Conservation (phyloP, 768 basidiomycete species). For the Rhodotorula graminis region DNA sequence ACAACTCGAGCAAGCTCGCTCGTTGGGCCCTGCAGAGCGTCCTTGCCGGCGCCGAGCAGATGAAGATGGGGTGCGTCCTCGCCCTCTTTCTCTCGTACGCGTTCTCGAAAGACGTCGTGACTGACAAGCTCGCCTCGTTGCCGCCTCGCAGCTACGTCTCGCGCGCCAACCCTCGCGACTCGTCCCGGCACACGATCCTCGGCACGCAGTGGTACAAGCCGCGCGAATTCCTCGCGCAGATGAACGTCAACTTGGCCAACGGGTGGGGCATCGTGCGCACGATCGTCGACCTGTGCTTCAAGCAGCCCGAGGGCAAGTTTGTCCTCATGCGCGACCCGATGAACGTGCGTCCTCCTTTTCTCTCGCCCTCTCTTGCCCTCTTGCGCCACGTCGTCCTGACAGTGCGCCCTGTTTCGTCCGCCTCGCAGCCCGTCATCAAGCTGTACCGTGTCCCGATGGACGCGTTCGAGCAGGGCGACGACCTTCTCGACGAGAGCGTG, state of each 20-base stretch:
- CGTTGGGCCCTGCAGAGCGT: constrained; percentile 96
- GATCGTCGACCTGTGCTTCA: constrained; percentile 87
- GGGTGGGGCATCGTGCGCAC: constrained; percentile 99
- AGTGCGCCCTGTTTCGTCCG: no score
- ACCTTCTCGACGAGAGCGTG: constrained; percentile 42
- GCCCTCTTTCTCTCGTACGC: not conserved
- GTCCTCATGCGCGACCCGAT: constrained; percentile 96
- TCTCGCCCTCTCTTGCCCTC: no score
- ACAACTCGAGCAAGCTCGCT: constrained; percentile 94
- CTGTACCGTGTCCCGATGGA: constrained; percentile 85
- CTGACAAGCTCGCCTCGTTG: not conserved
- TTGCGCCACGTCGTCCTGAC: not conserved
- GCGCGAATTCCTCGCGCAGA: constrained; percentile 84
- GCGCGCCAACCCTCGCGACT: constrained; percentile 86
- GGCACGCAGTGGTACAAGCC: constrained; percentile 93
- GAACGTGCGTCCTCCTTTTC: constrained; percentile 47
- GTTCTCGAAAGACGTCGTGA: not conserved
- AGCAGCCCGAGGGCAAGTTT: constrained; percentile 97
- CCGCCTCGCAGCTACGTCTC: constrained; percentile 77
- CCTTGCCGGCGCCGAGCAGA: constrained; percentile 85
- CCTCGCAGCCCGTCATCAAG: constrained; percentile 78
- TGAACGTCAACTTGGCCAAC: constrained; percentile 89
- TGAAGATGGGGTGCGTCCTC: constrained; percentile 86
- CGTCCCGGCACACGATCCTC: constrained; percentile 89
- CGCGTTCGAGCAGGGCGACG: constrained; percentile 71